Evolutionary conservation across 2,329 filamentous ascomycete species (phyloP).

Genomic region (Cercospora canescens): DNA sequence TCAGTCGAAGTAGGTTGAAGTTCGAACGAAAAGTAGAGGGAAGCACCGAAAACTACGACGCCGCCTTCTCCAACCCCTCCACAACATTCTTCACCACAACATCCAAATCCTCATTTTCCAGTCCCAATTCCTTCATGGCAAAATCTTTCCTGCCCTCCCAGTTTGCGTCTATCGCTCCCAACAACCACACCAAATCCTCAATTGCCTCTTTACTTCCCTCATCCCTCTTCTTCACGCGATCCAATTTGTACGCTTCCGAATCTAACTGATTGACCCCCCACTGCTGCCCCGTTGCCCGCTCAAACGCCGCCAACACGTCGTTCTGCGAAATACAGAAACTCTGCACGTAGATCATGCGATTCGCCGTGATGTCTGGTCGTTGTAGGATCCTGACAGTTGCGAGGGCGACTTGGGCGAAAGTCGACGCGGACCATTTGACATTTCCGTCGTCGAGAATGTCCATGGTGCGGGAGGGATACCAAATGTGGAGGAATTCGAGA

Average conservation of each 20-base stretch:
- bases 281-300: slow-evolving; percentile 53
- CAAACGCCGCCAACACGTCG: slow-evolving; percentile 54
- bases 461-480: slow-evolving; percentile 51
- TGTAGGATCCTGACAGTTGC: slow-evolving; percentile 54
- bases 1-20: too few species aligned
- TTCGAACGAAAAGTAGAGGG: too few species aligned
- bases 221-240: slow-evolving; percentile 38
- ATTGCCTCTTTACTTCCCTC: slow-evolving; percentile 37
- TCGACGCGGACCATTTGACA: slow-evolving; percentile 53
- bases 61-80: slow-evolving; percentile 20
- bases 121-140: slow-evolving; percentile 43
- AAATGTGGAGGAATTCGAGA: slow-evolving; percentile 56
- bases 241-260: slow-evolving; percentile 33
- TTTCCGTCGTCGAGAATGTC: slow-evolving; percentile 60
- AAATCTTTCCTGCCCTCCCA: slow-evolving; percentile 38
- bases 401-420: slow-evolving; percentile 52
- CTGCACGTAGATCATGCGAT: slow-evolving; percentile 59
- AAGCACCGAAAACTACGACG: background rate
- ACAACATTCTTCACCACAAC: slow-evolving; percentile 37
- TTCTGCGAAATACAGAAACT: slow-evolving; percentile 61
- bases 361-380: slow-evolving; percentile 54
- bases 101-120: slow-evolving; percentile 44
- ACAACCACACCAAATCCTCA: slow-evolving; percentile 35
- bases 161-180: slow-evolving; percentile 35
- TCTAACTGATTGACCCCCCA: slow-evolving; percentile 50